Evolutionary conservation across 2,329 filamentous ascomycete species (phyloP).

Genomic region (Nothophaeocryptopus gaeumannii): DNA sequence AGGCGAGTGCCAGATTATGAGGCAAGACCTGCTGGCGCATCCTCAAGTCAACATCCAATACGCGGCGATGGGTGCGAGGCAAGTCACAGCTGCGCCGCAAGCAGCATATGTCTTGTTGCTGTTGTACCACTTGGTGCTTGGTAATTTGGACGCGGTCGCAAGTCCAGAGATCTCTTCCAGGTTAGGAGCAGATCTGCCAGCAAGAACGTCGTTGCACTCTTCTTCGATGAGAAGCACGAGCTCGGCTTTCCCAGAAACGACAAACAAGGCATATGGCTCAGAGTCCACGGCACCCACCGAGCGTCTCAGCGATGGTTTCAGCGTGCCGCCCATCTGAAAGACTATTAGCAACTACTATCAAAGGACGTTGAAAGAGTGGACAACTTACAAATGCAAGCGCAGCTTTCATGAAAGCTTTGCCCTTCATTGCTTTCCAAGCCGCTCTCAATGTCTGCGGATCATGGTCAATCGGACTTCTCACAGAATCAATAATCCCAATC

Average conservation of each 20-base stretch:
- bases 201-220: background rate
- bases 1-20: slow-evolving; percentile 4
- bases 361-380: background rate
- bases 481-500: slow-evolving; percentile 9
- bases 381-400: slow-evolving; percentile 9
- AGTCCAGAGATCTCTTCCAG: background rate
- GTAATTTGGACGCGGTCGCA: background rate
- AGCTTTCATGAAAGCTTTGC: slow-evolving; percentile 12
- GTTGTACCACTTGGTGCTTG: background rate
- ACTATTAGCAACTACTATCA: background rate
- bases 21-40: too few relatives aligned
- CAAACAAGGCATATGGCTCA: background rate
- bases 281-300: background rate
- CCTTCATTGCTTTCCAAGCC: slow-evolving; percentile 14
- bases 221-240: background rate
- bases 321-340: slow-evolving; percentile 4
- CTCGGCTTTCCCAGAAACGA: background rate
- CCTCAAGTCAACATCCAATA: background rate
- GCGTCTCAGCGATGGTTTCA: background rate
- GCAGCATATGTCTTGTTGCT: slow-evolving; percentile 1
- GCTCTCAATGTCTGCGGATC: slow-evolving; percentile 11
- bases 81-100: background rate
- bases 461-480: slow-evolving; percentile 10
- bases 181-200: background rate
- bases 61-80: background rate